phyloP scores from a whole-genome alignment of 23 red algal genomes.

The Gracilaria domingensis region DNA sequence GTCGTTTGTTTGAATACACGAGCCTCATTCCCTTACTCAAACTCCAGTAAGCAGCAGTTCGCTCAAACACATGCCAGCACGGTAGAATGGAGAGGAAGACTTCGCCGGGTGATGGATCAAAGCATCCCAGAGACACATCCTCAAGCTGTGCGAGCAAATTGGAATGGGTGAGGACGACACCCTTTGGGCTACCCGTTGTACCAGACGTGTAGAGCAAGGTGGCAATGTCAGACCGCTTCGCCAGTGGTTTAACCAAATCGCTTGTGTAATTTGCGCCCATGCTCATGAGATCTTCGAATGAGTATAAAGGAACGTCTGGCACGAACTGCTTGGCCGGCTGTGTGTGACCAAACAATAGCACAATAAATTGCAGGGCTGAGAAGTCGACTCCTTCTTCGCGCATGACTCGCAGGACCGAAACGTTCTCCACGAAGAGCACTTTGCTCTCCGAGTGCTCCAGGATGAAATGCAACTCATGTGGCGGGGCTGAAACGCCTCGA shows the following conservation, averaged over 20 bases:
- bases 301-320: conserved; percentile 29
- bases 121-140: conserved; percentile 60
- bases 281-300: conserved; percentile 73
- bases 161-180: conserved; percentile 85
- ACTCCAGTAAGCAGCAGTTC: conserved; percentile 80
- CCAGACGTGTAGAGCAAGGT: conserved; percentile 94
- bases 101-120: conserved; percentile 79
- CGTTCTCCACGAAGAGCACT: conserved; percentile 81
- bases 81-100: conserved; percentile 92
- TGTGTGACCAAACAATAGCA: conserved; percentile 74
- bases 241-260: neutral
- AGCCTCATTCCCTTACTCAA: conserved; percentile 74
- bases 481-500: conserved; percentile 86
- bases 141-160: conserved; percentile 85
- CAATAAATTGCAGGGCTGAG: conserved; percentile 57
- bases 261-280: conserved; percentile 48
- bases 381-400: conserved; percentile 34
- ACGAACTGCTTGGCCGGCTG: conserved; percentile 45
- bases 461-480: conserved; percentile 88
- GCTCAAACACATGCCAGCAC: conserved; percentile 99
- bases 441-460: conserved; percentile 76
- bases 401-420: conserved; percentile 56
- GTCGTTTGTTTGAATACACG: conserved; percentile 89
- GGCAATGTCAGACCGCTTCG: conserved; percentile 65
- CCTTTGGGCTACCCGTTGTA: conserved; percentile 95